Evolutionary conservation across 306 rosid species (phyloP).

Genomic region (Ochetophila trinervis): DNA sequence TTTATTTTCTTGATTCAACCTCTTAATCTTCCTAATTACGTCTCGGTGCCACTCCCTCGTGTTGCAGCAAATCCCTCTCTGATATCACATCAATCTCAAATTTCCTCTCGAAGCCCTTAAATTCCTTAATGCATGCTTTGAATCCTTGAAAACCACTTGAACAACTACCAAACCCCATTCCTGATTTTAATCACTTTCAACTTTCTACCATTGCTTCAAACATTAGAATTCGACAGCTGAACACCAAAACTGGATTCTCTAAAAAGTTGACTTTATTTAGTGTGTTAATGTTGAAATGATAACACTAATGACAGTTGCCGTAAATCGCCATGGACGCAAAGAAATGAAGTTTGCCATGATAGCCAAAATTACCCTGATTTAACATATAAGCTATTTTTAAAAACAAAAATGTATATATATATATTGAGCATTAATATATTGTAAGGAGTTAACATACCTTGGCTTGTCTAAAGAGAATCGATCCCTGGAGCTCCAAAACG

Average conservation of each 20-base stretch:
- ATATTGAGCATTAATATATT: too few species aligned
- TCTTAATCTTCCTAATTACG: conserved; percentile 67
- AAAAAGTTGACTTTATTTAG: conserved; percentile 18
- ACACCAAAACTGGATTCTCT: conserved; percentile 25
- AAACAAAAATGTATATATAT: too few species aligned
- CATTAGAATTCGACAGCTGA: conserved; percentile 19
- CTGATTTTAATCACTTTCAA: conserved; percentile 31
- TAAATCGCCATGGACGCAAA: conserved; percentile 48
- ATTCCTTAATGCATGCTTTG: conserved; percentile 25
- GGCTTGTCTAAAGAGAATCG: too few species aligned
- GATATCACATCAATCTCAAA: conserved; percentile 67
- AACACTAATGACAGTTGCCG: conserved; percentile 30
- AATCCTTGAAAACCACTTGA: conserved; percentile 39
- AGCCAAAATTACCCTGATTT: too few species aligned
- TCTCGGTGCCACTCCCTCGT: conserved; percentile 75
- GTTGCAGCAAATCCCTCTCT: conserved; percentile 69
- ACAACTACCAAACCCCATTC: conserved; percentile 41
- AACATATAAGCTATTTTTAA: too few species aligned
- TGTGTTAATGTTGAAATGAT: conserved; percentile 16
- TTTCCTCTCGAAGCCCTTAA: conserved; percentile 33
- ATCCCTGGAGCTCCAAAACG: too few species aligned
- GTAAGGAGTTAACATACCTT: too few species aligned
- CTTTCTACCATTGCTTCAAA: conserved; percentile 34
- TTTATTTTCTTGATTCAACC: conserved; percentile 59
- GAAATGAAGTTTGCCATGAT: neutral